Base-by-base conservation (phyloP, 148 eudicot genomes). In the Linanthus parryae region DNA sequence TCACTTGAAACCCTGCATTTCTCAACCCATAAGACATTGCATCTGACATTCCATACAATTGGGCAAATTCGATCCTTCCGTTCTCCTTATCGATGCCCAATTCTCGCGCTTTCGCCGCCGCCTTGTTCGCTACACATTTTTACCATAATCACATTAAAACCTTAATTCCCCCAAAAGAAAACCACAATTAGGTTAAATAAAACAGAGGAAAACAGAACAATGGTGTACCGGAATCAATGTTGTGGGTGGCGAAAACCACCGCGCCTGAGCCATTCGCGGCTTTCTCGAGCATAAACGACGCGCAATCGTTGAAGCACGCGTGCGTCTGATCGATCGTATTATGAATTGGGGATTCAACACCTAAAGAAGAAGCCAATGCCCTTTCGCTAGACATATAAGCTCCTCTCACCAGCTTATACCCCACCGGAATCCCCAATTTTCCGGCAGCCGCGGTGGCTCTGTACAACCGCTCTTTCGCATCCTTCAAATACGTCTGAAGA, bases 1-100 rank as follows among this genome's bases (percentile, higher is more conserved):
- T 91, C 7, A 91, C 98, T 61, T 72, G 77, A 67, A 91, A 91
- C 21, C 98, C 98, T 11, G 89, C 98, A 59, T 91, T 91, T 48
- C 65, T 78, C 21, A 91, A 63, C 0, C 85, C 83, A 45, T 62
- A 84, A 0, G 95, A 78, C 11, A 91, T 66, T 5, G 81, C 79
- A 17, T 91, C 95, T 0, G 94, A 73, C 98, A 91, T 91, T 40
- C 95, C 98, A 59, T 91, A 91, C 0, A 86, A 62, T 48, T 87
- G 95, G 6, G 98, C 98, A 57, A 86, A 91, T 35, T 87, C 86
- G 42, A 91, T 66, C 71, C 70, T 72, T 8, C 64, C 63, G 23
- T 63, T 79, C 6, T 71, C 78, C 42, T 59, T 73, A 14, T 59
- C 68, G 24, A 91, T 77, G 8, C 94, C 84, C 51, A 77, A 58